Base-by-base conservation (phyloP, 2,329 filamentous ascomycete genomes). In the Beauveria australis region DNA sequence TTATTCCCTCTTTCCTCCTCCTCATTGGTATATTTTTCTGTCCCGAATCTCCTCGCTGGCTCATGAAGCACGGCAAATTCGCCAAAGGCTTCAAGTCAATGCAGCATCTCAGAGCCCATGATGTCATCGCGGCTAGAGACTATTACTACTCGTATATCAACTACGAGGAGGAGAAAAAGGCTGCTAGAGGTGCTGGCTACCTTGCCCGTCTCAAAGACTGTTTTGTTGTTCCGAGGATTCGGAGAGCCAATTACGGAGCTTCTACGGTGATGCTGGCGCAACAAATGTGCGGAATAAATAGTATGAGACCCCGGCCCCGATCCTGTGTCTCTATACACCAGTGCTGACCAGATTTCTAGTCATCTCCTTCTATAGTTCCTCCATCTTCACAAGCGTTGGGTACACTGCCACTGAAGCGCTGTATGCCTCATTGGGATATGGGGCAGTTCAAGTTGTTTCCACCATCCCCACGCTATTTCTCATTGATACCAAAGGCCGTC, bases 181-280 rank as follows among this genome's bases (percentile, higher is more conserved):
- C 67, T n/a, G 68, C 69, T 0, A 30, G 63, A 1, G 70, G 70
- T 3, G 63, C 70, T 0, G 65, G 65, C 0, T 73, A 74, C 54
- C 70, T 74, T 51, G 54, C 65, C 26, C 71, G 72, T 55, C 41
- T 73, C 61, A 68, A 78, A 57, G 81, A 89, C 67, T 76, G 86
- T 3, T 87, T 89, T 68, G 83, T 84, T 24, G 79, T 89, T 46
- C 84, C 87, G 1, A 78, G 88, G 59, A 79, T 89, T n/a, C 79
- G 86, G 43, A 80, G 86, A 41, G 89, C 91, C 1, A 92, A 86
- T 26, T 81, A 88, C 51, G 90, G 89, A 33, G 88, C 89, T 1
- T 88, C 86, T 61, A 86, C 85, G 1, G 89, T 93, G 65, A 94
- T 94, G 89, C 81, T 88, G 68, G 85, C 84, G 0, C 86, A 89